Percentiles rank a stretch among this genome's conserved stretches.
phyloP scores from a whole-genome alignment of 768 basidiomycete species.

The Trametes coccinea region DNA sequence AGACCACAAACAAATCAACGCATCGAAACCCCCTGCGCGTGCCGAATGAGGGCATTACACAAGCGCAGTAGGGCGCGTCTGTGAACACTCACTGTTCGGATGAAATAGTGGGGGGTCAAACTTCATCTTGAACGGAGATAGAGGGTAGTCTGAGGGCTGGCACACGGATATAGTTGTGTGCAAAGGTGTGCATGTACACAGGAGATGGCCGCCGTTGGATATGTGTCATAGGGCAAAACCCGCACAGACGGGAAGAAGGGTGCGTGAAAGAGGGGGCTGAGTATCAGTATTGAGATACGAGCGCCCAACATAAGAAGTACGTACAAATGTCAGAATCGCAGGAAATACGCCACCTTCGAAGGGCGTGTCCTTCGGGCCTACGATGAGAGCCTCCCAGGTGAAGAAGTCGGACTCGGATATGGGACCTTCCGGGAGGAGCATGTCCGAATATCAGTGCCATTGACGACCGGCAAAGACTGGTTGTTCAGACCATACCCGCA shows the following conservation, averaged over 20 bases:
- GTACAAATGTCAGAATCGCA: slow-evolving; percentile 88
- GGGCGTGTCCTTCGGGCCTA: slow-evolving; percentile 92
- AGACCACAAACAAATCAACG: neutral
- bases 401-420: slow-evolving; percentile 93
- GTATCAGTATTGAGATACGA: slow-evolving; percentile 7
- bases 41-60: too few relatives aligned
- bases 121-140: slow-evolving; percentile 99
- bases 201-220: slow-evolving; percentile 13
- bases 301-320: slow-evolving; percentile 36
- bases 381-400: slow-evolving; percentile 94
- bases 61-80: neutral
- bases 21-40: too few relatives aligned
- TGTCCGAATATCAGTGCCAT: slow-evolving; percentile 9
- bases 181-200: neutral
- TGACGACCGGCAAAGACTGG: neutral
- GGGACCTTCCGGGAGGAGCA: slow-evolving; percentile 54
- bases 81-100: slow-evolving; percentile 78
- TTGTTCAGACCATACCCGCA: slow-evolving; percentile 54
- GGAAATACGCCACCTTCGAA: slow-evolving; percentile 96
- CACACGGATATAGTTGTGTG: slow-evolving; percentile 5
- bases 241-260: neutral
- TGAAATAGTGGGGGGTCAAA: slow-evolving; percentile 98
- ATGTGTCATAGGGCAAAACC: neutral
- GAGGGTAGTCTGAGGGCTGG: slow-evolving; percentile 90
- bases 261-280: neutral